These are phyloP conservation scores for Acacia pycnantha DNA, from an alignment of 331 rosid species.

Conservation along the genomic window DNA sequence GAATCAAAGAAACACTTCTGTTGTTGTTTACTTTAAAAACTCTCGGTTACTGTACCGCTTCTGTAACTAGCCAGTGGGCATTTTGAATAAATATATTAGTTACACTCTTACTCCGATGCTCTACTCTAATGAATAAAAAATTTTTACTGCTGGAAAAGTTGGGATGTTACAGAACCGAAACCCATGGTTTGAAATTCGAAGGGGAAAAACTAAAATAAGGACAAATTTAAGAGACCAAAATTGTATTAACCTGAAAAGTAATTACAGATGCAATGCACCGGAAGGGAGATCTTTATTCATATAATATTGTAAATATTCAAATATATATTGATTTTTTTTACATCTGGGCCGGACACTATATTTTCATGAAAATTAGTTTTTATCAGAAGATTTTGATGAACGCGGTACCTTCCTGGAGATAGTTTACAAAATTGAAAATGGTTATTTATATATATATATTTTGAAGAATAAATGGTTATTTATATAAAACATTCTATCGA, in stretches of 20 bases:
- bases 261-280: background rate
- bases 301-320: background rate
- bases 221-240: no score
- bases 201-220: no score
- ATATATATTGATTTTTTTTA: background rate
- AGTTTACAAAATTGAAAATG: background rate
- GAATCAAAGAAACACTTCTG: no score
- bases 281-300: background rate
- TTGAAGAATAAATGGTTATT: background rate
- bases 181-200: no score
- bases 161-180: no score
- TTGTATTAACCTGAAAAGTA: background rate
- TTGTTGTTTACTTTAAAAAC: no score
- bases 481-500: background rate
- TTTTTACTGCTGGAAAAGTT: no score
- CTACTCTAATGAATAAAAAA: no score
- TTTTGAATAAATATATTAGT: no score
- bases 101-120: no score
- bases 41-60: no score
- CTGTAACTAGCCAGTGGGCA: no score
- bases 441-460: background rate
- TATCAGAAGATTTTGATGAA: background rate
- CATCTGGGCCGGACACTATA: background rate
- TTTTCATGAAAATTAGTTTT: background rate
- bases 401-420: background rate